Conservation (phyloP, 1,284 basidiomycete species). For the Cronartium quercuum region DNA sequence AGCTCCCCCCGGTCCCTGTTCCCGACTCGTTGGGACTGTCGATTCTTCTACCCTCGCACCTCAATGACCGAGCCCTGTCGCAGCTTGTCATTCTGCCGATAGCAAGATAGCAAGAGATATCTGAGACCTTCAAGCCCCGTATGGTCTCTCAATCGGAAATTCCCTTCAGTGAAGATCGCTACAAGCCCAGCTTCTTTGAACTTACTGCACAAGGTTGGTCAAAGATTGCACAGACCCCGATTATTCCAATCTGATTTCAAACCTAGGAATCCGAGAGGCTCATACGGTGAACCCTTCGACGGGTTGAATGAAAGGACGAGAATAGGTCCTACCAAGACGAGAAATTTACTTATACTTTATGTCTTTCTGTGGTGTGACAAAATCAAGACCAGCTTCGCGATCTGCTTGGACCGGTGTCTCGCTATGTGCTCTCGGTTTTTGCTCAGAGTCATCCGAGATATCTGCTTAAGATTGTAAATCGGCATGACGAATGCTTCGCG, state of each 20-base stretch:
- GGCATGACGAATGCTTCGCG: conserved; percentile 93
- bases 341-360: background rate
- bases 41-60: too few relatives aligned
- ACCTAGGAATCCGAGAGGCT: too few relatives aligned
- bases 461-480: conserved; percentile 80
- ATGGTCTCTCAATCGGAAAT: too few relatives aligned
- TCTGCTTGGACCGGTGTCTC: conserved; percentile 85
- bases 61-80: too few relatives aligned
- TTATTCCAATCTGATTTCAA: background rate
- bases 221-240: conserved; percentile 27
- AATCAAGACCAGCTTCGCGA: conserved; percentile 73
- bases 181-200: conserved; percentile 89
- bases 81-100: too few relatives aligned
- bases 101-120: too few relatives aligned
- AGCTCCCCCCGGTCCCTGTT: too few relatives aligned
- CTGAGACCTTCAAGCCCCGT: too few relatives aligned
- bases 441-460: conserved; percentile 92
- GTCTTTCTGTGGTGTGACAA: background rate
- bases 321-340: background rate
- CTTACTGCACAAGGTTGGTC: conserved; percentile 67
- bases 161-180: conserved; percentile 46
- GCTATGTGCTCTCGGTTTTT: conserved; percentile 93
- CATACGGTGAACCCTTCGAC: background rate
- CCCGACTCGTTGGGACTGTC: too few relatives aligned
- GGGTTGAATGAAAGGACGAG: background rate